Conservation (phyloP, 192 early-diverging fungal species). For the Linnemannia hyalina region DNA sequence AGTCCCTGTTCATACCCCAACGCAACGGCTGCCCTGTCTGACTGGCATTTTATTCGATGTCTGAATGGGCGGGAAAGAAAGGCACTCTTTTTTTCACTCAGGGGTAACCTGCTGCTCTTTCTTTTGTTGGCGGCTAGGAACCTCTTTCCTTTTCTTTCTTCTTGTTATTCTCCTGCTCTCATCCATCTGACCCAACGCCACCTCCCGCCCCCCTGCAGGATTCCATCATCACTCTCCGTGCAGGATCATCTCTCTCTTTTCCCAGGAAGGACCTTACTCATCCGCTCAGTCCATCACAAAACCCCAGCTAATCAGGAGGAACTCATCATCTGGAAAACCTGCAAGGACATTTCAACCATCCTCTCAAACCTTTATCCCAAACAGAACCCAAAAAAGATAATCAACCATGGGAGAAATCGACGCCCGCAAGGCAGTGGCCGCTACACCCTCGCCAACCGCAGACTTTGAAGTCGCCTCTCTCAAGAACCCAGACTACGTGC, state of each 20-base stretch:
- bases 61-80: background rate
- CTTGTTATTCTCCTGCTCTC: background rate
- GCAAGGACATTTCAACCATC: background rate
- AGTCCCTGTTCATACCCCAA: background rate
- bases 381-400: background rate
- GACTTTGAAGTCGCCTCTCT: slow-evolving; percentile 57
- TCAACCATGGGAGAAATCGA: background rate
- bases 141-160: background rate
- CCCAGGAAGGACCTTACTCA: background rate
- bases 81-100: background rate
- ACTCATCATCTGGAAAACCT: background rate
- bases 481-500: slow-evolving; percentile 54
- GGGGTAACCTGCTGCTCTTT: background rate
- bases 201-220: background rate
- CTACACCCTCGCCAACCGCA: background rate
- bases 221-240: background rate
- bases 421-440: background rate
- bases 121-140: background rate
- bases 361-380: background rate
- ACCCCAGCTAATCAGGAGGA: background rate
- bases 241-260: background rate
- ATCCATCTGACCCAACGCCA: background rate
- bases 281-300: no score
- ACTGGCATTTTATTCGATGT: background rate
- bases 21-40: background rate